These are phyloP conservation scores for Nicotiana paniculata DNA, from an alignment of 257 asterid genomes.

Conservation along the genomic window DNA sequence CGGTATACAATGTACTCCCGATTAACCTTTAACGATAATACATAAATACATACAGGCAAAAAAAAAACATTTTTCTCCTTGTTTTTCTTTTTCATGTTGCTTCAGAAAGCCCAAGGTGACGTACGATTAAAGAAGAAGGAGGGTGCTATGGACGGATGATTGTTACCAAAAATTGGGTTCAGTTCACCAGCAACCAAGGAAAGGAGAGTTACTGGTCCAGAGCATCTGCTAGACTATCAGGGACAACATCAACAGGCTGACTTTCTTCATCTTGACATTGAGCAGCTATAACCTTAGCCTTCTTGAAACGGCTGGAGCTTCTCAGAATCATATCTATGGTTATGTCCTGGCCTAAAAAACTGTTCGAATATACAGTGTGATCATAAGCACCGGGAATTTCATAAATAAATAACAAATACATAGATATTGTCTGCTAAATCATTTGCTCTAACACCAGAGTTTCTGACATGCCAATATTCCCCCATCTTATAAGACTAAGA, in stretches of 20 bases:
- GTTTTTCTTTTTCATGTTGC: not conserved
- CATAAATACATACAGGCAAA: not conserved
- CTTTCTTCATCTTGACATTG: slow-evolving; percentile 36
- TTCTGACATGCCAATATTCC: not conserved
- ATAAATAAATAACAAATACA: not conserved
- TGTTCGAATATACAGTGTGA: slow-evolving; percentile 22
- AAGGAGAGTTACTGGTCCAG: not conserved
- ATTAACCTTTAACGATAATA: not conserved
- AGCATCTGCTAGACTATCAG: slow-evolving; percentile 32
- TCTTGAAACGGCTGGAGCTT: slow-evolving; percentile 70
- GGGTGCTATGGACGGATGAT: not conserved
- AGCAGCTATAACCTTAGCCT: slow-evolving; percentile 51
- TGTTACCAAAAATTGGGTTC: not conserved
- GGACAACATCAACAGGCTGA: slow-evolving; percentile 41
- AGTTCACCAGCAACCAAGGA: not conserved
- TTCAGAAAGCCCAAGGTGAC: not conserved
- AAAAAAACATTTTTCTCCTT: not conserved
- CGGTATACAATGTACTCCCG: not conserved
- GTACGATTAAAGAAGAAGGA: not conserved
- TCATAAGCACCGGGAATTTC: not conserved
- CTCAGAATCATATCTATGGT: slow-evolving; percentile 46
- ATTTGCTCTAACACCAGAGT: not conserved
- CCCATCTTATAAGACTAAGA: not conserved
- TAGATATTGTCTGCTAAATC: not conserved
- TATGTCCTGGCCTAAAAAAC: slow-evolving; percentile 26